Evolutionary conservation across 345 rosid genomes (phyloP), one percentile per base, ranked within the genome.

Genomic region (Pugionium cornutum): DNA sequence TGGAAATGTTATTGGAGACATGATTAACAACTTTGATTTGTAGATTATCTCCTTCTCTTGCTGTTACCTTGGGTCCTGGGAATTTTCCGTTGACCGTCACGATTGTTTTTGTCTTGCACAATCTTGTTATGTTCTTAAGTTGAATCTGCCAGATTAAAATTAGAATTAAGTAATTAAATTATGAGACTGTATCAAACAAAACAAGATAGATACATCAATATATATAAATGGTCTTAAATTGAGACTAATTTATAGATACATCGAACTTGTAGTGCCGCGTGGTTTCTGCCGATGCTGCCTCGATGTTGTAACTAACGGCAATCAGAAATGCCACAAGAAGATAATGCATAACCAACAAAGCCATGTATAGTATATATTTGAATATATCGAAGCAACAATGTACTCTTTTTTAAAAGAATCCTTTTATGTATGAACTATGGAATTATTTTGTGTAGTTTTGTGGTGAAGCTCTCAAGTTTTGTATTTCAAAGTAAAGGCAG

Each of bases 61-160:
- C 78, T 0, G 68, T 62, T 43, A 75, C 74, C 50, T 56, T 68
- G n/a, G 78, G 78, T 30, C 78, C 78, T 42, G 74, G 74, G n/a
- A 75, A 75, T 50, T 56, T 68, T 62, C 74, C 78, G 2, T 75
- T 75, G 37, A 75, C 74, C 26, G 74, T 57, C 39, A 75, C 73
- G 11, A 75, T 75, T 31, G 74, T n/a, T 68, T 67, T 75, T 11
- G 66, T 68, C 60, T 75, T 68, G 74, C 78, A 68, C 36, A 75
- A 63, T n/a, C 78, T 56, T 63, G 85, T 81, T 18, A 78, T 74
- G 48, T 84, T 86, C n/a, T 75, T 81, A 46, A 72, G 35, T 68
- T 63, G 67, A 69, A 82, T 76, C 83, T 84, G 66, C 9, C 47
- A 1, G 7, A 51, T 4, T 1, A 36, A 54, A 48, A n/a, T 53